phyloP scores from a whole-genome alignment of 495 filamentous ascomycete genomes.

The Xeromyces bisporus region DNA sequence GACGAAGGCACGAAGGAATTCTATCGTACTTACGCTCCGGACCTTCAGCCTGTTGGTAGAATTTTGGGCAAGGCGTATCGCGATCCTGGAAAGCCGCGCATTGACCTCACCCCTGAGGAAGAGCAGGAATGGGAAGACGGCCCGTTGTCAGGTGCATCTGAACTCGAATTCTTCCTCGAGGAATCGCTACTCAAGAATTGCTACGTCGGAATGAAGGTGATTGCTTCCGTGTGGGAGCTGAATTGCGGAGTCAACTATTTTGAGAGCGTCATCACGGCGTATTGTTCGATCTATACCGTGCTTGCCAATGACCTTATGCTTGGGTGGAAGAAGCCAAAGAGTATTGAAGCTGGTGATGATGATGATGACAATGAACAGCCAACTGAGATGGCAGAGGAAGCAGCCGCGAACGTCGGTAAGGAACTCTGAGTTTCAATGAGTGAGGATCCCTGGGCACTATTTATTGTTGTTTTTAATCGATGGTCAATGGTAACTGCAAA shows the following conservation, averaged over 20 bases:
- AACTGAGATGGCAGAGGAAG: constrained; percentile 4
- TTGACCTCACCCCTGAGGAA: constrained; percentile 30
- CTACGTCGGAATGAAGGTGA: constrained; percentile 64
- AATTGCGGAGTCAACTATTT: constrained; percentile 45
- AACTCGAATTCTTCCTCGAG: constrained; percentile 53
- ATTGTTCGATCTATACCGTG: constrained; percentile 41
- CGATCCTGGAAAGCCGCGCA: constrained; percentile 18
- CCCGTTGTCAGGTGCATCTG: constrained; percentile 8
- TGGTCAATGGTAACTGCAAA: no score
- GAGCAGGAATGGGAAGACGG: constrained; percentile 13
- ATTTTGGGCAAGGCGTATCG: constrained; percentile 26
- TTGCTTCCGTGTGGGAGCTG: constrained; percentile 42
- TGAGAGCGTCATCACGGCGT: constrained; percentile 35
- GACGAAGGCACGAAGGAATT: constrained; percentile 20
- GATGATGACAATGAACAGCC: constrained; percentile 6
- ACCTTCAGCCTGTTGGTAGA: constrained; percentile 27
- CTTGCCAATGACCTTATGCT: constrained; percentile 59
- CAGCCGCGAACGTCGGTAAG: constrained; percentile 5
- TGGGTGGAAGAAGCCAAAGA: constrained; percentile 40
- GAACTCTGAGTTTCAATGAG: constrained; percentile 3
- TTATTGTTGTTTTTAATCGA: not conserved
- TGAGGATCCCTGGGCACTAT: constrained; percentile 1
- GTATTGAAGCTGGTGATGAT: constrained; percentile 4
- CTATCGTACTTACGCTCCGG: constrained; percentile 23
- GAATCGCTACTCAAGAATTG: constrained; percentile 41